phyloP scores from a whole-genome alignment of 176 grass and related monocot species.

The Zoysia pacifica region DNA sequence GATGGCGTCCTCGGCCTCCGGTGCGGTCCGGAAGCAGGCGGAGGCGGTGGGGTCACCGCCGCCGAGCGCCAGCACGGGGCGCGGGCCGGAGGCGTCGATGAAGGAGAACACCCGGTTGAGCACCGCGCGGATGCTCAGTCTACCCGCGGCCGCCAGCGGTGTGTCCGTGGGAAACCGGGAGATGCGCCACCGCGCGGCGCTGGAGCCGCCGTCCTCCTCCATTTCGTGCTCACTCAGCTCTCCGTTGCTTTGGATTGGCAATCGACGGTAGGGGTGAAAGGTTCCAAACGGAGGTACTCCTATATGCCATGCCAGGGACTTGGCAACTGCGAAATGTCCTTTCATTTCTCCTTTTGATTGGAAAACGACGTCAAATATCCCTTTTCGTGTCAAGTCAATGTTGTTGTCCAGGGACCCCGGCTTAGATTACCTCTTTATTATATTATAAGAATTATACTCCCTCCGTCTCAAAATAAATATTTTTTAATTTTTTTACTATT shows the following conservation, averaged over 20 bases:
- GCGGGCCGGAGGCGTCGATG: slow-evolving; percentile 36
- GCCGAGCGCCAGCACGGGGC: slow-evolving; percentile 56
- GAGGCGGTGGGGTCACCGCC: slow-evolving; percentile 65
- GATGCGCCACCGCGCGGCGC: slow-evolving; percentile 52
- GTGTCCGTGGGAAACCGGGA: background rate
- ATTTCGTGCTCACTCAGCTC: slow-evolving; percentile 26
- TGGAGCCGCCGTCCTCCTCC: slow-evolving; percentile 36
- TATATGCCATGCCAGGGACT: too few species aligned
- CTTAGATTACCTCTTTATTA: too few species aligned
- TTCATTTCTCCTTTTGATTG: too few species aligned
- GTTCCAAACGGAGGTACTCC: background rate
- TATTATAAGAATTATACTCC: too few species aligned
- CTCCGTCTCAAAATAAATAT: too few species aligned
- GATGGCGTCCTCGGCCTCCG: slow-evolving; percentile 67
- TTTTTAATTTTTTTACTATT: too few species aligned
- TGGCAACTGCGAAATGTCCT: too few species aligned
- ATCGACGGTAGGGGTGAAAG: background rate
- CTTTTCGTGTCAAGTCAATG: too few species aligned
- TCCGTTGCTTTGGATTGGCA: background rate
- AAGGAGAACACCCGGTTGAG: slow-evolving; percentile 38
- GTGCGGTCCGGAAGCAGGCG: slow-evolving; percentile 68
- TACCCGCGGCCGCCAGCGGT: slow-evolving; percentile 30
- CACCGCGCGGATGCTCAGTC: slow-evolving; percentile 53
- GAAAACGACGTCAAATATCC: too few species aligned
- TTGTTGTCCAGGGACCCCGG: too few species aligned